Percentiles rank a stretch among this genome's conserved stretches.
These are phyloP conservation scores for Lolium perenne DNA, from an alignment of 176 grass and related monocot genomes.

Conservation along the genomic window DNA sequence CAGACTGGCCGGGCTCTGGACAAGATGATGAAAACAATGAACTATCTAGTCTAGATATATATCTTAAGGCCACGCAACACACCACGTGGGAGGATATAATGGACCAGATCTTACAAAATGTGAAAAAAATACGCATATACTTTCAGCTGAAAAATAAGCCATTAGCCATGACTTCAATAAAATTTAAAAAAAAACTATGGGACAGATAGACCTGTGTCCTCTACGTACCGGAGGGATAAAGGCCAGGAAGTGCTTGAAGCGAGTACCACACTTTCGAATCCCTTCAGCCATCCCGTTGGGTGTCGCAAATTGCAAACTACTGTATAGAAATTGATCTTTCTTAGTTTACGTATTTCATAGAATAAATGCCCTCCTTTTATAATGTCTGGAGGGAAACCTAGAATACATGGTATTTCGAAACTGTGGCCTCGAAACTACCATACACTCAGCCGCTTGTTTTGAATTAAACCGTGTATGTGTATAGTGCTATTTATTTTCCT, in stretches of 20 bases:
- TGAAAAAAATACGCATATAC: too few relatives aligned
- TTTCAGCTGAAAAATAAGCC: too few relatives aligned
- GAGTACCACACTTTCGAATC: background rate
- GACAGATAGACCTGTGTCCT: background rate
- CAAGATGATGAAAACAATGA: too few relatives aligned
- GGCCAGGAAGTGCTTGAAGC: background rate
- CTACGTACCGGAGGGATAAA: conserved; percentile 31
- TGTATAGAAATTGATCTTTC: background rate
- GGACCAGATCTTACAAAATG: background rate
- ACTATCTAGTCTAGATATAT: background rate
- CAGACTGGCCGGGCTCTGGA: too few relatives aligned
- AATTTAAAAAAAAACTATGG: too few relatives aligned
- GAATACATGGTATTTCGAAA: background rate
- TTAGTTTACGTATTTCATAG: background rate
- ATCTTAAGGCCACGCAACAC: background rate
- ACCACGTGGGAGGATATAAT: background rate
- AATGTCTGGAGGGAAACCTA: background rate
- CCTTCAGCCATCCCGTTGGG: background rate
- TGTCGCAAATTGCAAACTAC: background rate
- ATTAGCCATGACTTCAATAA: too few relatives aligned
- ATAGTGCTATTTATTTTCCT: background rate
- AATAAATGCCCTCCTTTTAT: background rate
- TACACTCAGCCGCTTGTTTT: background rate
- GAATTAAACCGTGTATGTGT: background rate
- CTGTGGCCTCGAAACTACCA: background rate